Conservation (phyloP, 73 alveolate genomes). For the Stentor coeruleus region DNA sequence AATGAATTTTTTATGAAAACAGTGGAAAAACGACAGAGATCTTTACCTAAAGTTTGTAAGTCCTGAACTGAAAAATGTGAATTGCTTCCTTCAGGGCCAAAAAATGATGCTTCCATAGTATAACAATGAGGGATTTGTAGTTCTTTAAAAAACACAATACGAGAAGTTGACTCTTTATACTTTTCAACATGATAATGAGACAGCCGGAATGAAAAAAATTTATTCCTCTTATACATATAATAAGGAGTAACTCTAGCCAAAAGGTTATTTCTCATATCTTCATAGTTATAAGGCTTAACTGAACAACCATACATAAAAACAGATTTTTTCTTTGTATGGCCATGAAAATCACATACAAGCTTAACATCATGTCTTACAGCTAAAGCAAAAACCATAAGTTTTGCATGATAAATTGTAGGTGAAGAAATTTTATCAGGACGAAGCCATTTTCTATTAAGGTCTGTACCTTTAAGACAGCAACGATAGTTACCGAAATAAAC, state of each 20-base stretch:
- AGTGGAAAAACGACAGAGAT: no score
- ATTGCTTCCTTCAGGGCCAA: no score
- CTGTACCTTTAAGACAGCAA: slow-evolving; percentile 99
- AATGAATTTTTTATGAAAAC: no score
- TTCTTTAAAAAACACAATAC: slow-evolving; percentile 86
- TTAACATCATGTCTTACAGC: slow-evolving; percentile 90
- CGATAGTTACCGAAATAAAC: slow-evolving; percentile 97
- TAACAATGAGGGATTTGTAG: slow-evolving; percentile 75
- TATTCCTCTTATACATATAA: slow-evolving; percentile 71
- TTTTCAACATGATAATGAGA: slow-evolving; percentile 82
- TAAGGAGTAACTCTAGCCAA: slow-evolving; percentile 82
- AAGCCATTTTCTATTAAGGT: slow-evolving; percentile 94
- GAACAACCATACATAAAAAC: no score
- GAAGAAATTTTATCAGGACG: slow-evolving; percentile 92
- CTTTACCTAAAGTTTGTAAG: no score
- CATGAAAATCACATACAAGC: slow-evolving; percentile 97
- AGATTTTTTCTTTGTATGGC: slow-evolving; percentile 98
- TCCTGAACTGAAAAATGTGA: no score
- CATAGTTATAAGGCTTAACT: no score
- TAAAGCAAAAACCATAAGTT: slow-evolving; percentile 85
- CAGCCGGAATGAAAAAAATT: slow-evolving; percentile 75
- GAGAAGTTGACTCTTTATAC: slow-evolving; percentile 89
- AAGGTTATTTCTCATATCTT: slow-evolving; percentile 83
- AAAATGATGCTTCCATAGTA: slow-evolving; percentile 89
- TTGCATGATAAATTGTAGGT: slow-evolving; percentile 88